phyloP scores from a whole-genome alignment of 352 stramenopile species.

The Phytophthora sp. region DNA sequence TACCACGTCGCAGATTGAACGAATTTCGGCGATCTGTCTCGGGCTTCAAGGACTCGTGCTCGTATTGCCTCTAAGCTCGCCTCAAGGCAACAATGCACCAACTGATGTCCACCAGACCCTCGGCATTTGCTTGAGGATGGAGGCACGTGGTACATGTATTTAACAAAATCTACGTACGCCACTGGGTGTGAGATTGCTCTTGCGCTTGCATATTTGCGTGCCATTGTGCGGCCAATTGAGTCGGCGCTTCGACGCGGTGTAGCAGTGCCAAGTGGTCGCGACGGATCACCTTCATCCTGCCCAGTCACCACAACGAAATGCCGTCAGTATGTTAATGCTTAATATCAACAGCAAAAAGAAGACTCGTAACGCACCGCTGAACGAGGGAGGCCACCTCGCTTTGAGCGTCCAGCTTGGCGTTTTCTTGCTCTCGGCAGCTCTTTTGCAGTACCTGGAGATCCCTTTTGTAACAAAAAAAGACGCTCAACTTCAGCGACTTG shows the following conservation, averaged over 20 bases:
- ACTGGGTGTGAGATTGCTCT: neutral
- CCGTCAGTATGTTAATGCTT: too few species aligned
- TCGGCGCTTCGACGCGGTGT: conserved; percentile 28
- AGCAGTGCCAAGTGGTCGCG: conserved; percentile 34
- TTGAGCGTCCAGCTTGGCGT: conserved; percentile 37
- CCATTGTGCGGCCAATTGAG: conserved; percentile 29
- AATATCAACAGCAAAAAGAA: too few species aligned
- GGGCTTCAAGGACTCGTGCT: neutral
- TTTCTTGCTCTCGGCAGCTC: conserved; percentile 35
- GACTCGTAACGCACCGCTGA: conserved; percentile 25
- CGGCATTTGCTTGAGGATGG: conserved; percentile 17
- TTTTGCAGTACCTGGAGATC: conserved; percentile 37
- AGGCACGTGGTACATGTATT: conserved; percentile 14
- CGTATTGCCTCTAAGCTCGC: neutral
- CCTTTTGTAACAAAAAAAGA: conserved; percentile 15
- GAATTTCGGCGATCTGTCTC: neutral
- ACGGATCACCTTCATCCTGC: conserved; percentile 37
- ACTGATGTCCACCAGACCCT: neutral
- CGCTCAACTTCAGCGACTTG: neutral
- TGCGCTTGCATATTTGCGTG: conserved; percentile 23
- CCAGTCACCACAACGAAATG: too few species aligned
- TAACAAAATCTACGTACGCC: neutral
- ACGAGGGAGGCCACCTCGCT: conserved; percentile 31
- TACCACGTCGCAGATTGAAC: conserved; percentile 34
- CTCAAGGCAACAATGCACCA: neutral